These are phyloP conservation scores for Boletus subcaerulescens DNA, from an alignment of 768 basidiomycete species.

Conservation along the genomic window DNA sequence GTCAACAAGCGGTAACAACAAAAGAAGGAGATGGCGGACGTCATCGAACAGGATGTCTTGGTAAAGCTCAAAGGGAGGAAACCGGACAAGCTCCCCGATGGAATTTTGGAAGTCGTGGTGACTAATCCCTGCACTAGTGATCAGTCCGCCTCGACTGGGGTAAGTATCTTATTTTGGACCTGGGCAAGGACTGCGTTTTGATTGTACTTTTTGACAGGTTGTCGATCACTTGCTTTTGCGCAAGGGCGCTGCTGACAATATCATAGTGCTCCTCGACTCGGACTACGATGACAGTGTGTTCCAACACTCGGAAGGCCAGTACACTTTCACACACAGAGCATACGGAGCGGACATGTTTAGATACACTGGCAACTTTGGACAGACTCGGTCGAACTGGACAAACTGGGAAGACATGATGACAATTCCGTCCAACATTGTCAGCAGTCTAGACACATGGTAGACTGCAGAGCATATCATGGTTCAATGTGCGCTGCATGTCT, in stretches of 20 bases:
- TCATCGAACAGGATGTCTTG: no score
- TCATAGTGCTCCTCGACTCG: constrained; percentile 89
- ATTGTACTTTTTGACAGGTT: constrained; percentile 35
- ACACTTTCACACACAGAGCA: no score
- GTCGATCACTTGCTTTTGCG: constrained; percentile 77
- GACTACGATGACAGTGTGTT: no score
- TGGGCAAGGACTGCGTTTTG: not conserved
- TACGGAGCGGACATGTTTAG: no score
- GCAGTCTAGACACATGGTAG: no score
- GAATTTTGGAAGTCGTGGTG: constrained; percentile 72
- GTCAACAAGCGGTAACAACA: no score
- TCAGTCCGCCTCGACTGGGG: constrained; percentile 50
- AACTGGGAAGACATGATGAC: constrained; percentile 72
- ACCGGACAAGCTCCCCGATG: constrained; percentile 49
- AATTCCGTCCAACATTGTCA: no score
- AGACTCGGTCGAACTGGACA: constrained; percentile 79
- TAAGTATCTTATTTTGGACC: constrained; percentile 33
- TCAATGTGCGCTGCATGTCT: constrained; percentile 59
- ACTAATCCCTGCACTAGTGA: constrained; percentile 47
- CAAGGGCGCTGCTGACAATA: constrained; percentile 72
- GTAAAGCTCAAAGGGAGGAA: no score
- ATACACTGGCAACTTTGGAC: constrained; percentile 81
- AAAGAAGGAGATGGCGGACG: no score
- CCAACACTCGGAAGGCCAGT: no score
- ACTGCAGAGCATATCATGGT: no score